A percentile compares a stretch with the other conserved stretches of the same genome.
Conservation (phyloP, 257 asterid genomes). For the Nicotiana knightiana region DNA sequence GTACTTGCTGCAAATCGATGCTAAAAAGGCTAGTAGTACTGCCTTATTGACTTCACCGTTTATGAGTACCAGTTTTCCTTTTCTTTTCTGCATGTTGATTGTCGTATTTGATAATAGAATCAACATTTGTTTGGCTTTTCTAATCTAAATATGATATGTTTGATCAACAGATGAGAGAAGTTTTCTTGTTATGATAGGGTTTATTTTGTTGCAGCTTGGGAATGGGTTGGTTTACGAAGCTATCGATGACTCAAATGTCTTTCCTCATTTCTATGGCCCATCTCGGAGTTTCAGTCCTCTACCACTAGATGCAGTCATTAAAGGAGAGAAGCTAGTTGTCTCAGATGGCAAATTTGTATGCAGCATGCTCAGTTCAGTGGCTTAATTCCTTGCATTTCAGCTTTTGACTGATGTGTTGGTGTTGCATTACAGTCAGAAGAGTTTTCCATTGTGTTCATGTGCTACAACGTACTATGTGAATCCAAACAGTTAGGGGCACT, state of each 20-base stretch:
- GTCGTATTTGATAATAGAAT: neutral
- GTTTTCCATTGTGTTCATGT: neutral
- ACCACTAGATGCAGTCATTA: constrained; percentile 51
- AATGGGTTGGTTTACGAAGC: constrained; percentile 74
- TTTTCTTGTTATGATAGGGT: neutral
- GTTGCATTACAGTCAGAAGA: no score
- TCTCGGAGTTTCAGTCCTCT: constrained; percentile 70
- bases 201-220: constrained; percentile 54
- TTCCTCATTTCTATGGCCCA: constrained; percentile 95
- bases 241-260: constrained; percentile 38
- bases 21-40: constrained; percentile 32
- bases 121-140: neutral
- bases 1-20: constrained; percentile 70
- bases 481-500: neutral
- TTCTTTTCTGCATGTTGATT: neutral
- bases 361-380: constrained; percentile 31
- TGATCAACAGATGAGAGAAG: neutral
- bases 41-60: constrained; percentile 6
- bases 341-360: constrained; percentile 50
- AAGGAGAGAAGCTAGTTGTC: constrained; percentile 59
- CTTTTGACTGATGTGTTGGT: no score
- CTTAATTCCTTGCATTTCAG: no score
- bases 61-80: neutral
- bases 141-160: neutral
- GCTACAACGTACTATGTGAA: neutral